phyloP scores from a whole-genome alignment of 345 rosid genomes.

The Citrus maxima region DNA sequence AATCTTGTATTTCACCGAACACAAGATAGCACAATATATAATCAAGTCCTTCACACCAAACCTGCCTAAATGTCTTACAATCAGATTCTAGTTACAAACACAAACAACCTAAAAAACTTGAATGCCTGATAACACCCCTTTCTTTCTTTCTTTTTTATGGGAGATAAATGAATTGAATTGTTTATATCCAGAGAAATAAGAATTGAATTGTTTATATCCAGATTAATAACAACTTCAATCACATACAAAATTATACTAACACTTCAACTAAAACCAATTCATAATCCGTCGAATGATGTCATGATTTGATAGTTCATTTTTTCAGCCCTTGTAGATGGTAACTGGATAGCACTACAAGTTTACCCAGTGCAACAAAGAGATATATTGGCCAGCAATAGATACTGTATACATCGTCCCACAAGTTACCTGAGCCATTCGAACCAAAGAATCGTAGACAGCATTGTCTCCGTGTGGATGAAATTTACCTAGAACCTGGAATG shows the following conservation, averaged over 20 bases:
- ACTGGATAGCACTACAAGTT: neutral
- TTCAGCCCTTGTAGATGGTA: neutral
- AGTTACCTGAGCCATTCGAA: slow-evolving; percentile 96
- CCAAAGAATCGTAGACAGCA: slow-evolving; percentile 91
- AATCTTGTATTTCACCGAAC: too few species aligned
- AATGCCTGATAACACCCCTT: too few species aligned
- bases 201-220: neutral
- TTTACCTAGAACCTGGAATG: slow-evolving; percentile 80
- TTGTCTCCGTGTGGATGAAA: slow-evolving; percentile 97
- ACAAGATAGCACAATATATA: too few species aligned
- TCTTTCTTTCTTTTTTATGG: neutral
- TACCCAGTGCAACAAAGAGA: neutral
- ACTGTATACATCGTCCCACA: neutral
- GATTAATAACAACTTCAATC: neutral
- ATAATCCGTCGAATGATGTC: neutral
- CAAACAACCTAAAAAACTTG: too few species aligned
- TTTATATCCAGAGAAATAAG: neutral
- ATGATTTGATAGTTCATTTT: neutral
- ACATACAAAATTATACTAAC: neutral
- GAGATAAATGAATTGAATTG: neutral
- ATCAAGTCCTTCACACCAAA: too few species aligned
- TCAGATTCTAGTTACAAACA: too few species aligned
- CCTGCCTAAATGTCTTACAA: too few species aligned
- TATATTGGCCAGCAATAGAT: neutral
- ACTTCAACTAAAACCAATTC: neutral